Evolutionary conservation across 208 protist species (phyloP).

Genomic region (Crithidia expoeki): DNA sequence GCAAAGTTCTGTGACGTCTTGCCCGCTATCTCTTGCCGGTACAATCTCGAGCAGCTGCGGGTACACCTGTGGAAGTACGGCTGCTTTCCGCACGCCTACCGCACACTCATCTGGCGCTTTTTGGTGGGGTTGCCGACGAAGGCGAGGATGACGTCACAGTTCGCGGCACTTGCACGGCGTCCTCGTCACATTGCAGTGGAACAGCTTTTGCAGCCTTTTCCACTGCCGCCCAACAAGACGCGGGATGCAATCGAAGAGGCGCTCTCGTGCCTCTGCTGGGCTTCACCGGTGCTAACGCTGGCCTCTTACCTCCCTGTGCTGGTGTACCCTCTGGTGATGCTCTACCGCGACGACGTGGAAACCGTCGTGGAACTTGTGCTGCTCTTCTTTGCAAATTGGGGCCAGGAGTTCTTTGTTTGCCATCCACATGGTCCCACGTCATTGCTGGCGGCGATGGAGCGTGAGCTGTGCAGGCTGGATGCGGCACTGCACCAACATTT

Average conservation of each 20-base stretch:
- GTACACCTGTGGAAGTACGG: constrained; percentile 67
- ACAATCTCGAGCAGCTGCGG: constrained; percentile 76
- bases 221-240: constrained; percentile 40
- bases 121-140: constrained; percentile 61
- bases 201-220: constrained; percentile 67
- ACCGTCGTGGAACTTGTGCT: constrained; percentile 70
- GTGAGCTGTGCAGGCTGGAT: constrained; percentile 53
- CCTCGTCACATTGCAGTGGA: constrained; percentile 55
- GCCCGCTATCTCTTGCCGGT: constrained; percentile 33
- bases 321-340: constrained; percentile 73
- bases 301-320: constrained; percentile 77
- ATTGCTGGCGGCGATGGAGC: constrained; percentile 57
- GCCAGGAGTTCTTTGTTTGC: constrained; percentile 75
- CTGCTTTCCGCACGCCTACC: constrained; percentile 70
- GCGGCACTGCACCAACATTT: constrained; percentile 57
- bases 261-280: constrained; percentile 74
- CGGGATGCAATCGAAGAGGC: constrained; percentile 51
- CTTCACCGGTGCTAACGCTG: constrained; percentile 68
- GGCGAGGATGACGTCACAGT: constrained; percentile 59
- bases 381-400: constrained; percentile 82
- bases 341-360: constrained; percentile 73
- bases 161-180: constrained; percentile 62
- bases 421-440: constrained; percentile 73
- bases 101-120: constrained; percentile 83
- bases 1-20: constrained; percentile 40